phyloP scores from a whole-genome alignment of 2,329 filamentous ascomycete genomes.

The Ophiobolus disseminans region DNA sequence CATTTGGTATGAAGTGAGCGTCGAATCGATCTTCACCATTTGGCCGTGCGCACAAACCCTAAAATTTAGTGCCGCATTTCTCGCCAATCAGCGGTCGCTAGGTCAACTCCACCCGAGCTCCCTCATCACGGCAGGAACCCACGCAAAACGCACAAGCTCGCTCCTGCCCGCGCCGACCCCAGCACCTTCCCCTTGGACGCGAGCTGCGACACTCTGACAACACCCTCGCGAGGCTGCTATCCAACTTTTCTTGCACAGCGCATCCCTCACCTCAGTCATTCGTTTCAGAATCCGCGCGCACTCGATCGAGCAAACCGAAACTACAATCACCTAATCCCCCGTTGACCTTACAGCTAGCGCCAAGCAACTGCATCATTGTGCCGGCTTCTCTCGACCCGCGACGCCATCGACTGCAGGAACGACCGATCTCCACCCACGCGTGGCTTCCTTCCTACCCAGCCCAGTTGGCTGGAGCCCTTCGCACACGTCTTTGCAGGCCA shows the following conservation, averaged over 20 bases:
- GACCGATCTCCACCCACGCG: constrained; percentile 5
- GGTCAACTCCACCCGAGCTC: constrained; percentile 5
- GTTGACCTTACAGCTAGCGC: constrained; percentile 14
- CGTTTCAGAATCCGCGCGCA: constrained; percentile 37
- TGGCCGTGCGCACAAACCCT: constrained; percentile 6
- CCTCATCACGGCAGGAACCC: constrained; percentile 17
- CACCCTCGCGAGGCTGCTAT: constrained; percentile 25
- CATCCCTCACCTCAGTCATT: constrained; percentile 49
- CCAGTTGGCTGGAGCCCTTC: neutral
- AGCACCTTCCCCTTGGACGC: constrained; percentile 21
- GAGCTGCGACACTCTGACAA: constrained; percentile 17
- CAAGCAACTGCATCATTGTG: constrained; percentile 22
- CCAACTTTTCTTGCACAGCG: constrained; percentile 18
- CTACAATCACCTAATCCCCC: constrained; percentile 24
- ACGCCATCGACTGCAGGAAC: constrained; percentile 22
- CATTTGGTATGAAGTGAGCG: constrained; percentile 5
- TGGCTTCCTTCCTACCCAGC: neutral
- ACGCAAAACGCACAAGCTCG: constrained; percentile 7
- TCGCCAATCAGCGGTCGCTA: constrained; percentile 20
- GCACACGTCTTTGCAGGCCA: constrained; percentile 1
- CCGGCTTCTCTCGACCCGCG: constrained; percentile 29
- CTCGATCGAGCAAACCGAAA: constrained; percentile 18
- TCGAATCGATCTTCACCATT: constrained; percentile 15
- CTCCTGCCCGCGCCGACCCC: constrained; percentile 17
- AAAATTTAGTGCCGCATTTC: constrained; percentile 10